A percentile compares a stretch with the other conserved stretches of the same genome.
Evolutionary conservation across 257 asterid genomes (phyloP).

Genomic region (Voacanga thouarsii): DNA sequence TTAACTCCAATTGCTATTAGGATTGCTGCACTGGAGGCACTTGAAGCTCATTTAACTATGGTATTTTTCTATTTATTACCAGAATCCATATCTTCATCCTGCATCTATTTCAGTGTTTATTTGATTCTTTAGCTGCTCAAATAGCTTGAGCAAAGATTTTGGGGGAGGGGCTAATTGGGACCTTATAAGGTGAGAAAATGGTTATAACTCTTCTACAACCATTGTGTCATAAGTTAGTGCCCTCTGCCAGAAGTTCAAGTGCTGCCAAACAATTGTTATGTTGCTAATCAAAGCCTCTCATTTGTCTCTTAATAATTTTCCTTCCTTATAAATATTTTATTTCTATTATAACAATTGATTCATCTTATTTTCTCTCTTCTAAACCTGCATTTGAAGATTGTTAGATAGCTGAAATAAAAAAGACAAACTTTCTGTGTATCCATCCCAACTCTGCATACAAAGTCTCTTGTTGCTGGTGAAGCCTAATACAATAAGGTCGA

Average conservation of each 20-base stretch:
- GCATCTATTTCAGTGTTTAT: background rate
- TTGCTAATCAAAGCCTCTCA: background rate
- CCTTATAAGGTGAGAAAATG: background rate
- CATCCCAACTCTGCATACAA: background rate
- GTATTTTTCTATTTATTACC: constrained; percentile 36
- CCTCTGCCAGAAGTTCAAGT: background rate
- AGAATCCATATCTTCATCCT: background rate
- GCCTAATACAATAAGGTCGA: too few species aligned
- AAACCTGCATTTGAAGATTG: background rate
- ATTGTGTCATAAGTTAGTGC: background rate
- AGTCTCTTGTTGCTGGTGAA: too few species aligned
- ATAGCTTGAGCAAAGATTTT: too few species aligned
- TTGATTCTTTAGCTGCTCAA: background rate
- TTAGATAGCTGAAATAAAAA: background rate
- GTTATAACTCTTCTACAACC: background rate
- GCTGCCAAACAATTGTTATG: background rate
- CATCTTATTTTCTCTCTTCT: background rate
- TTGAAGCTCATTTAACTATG: constrained; percentile 73
- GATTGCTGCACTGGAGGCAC: constrained; percentile 80
- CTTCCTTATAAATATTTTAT: background rate
- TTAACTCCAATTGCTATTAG: constrained; percentile 48
- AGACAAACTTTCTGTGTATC: background rate
- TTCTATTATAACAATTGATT: background rate
- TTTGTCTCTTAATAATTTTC: background rate
- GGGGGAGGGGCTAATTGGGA: background rate